These are phyloP conservation scores for Yamadazyma diospyri DNA, from an alignment of 1,139 yeast species.

Conservation along the genomic window DNA sequence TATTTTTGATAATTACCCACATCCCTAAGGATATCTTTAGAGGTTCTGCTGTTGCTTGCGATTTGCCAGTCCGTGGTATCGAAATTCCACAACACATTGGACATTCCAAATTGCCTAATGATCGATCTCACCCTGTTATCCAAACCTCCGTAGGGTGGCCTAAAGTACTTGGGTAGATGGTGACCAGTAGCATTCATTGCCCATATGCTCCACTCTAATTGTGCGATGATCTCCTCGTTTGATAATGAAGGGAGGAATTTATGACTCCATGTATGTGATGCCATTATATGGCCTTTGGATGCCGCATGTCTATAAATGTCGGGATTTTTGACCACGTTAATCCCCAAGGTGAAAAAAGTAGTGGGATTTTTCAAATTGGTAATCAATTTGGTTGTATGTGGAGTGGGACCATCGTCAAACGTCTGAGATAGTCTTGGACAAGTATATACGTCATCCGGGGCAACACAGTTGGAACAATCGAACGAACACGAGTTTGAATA, in stretches of 20 bases:
- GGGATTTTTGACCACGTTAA: conserved; percentile 74
- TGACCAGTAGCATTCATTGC: conserved; percentile 94
- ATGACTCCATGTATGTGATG: conserved; percentile 93
- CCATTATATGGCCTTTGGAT: conserved; percentile 70
- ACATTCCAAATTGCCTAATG: conserved; percentile 81
- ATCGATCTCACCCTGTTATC: conserved; percentile 83
- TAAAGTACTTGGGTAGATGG: conserved; percentile 87
- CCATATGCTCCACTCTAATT: conserved; percentile 94
- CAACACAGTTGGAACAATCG: conserved; percentile 79
- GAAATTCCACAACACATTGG: conserved; percentile 85
- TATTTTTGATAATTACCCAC: conserved; percentile 48
- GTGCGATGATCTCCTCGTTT: conserved; percentile 82
- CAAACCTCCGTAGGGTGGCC: conserved; percentile 95
- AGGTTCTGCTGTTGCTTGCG: conserved; percentile 37
- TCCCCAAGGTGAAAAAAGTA: conserved; percentile 84
- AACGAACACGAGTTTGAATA: conserved; percentile 63
- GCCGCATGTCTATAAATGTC: conserved; percentile 60
- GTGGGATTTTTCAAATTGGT: conserved; percentile 47
- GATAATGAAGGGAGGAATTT: conserved; percentile 71
- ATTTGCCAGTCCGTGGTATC: conserved; percentile 93
- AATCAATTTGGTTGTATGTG: conserved; percentile 59
- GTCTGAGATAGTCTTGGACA: conserved; percentile 79
- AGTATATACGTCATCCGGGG: conserved; percentile 72
- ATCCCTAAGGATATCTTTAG: conserved; percentile 51
- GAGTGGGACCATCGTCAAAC: conserved; percentile 93